A percentile compares a stretch with the other conserved stretches of the same genome.
These are phyloP conservation scores for Thinopyrum elongatum DNA, from an alignment of 176 grass and related monocot species.

Conservation along the genomic window DNA sequence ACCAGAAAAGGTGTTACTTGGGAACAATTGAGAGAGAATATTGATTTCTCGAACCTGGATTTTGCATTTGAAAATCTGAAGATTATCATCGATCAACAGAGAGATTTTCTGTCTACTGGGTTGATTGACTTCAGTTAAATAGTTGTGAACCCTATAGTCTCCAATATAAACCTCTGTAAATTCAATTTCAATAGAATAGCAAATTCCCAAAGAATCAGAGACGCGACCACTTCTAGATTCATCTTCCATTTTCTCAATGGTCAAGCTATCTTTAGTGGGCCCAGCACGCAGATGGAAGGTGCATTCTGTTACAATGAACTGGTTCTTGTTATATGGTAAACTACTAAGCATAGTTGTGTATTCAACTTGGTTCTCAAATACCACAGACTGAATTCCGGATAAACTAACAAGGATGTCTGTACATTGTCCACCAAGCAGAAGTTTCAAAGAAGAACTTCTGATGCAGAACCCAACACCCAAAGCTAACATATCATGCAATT, in stretches of 20 bases:
- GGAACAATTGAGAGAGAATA: slow-evolving; percentile 22
- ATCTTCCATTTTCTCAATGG: slow-evolving; percentile 15
- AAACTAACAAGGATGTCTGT: slow-evolving; percentile 45
- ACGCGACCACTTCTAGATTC: slow-evolving; percentile 13
- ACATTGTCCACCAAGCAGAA: slow-evolving; percentile 48
- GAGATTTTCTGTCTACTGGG: slow-evolving; percentile 42
- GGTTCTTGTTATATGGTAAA: slow-evolving; percentile 38
- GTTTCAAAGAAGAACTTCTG: slow-evolving; percentile 50
- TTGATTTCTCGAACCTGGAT: slow-evolving; percentile 43
- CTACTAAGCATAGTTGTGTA: slow-evolving; percentile 5
- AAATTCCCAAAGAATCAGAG: slow-evolving; percentile 28
- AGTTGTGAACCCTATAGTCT: slow-evolving; percentile 45
- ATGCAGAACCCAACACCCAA: slow-evolving; percentile 57
- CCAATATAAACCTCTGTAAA: slow-evolving; percentile 62
- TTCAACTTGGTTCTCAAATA: slow-evolving; percentile 45
- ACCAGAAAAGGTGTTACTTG: neutral
- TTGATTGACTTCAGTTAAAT: slow-evolving; percentile 42
- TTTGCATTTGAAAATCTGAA: slow-evolving; percentile 64
- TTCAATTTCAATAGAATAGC: slow-evolving; percentile 55
- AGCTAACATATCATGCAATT: slow-evolving; percentile 40
- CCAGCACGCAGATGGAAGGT: slow-evolving; percentile 43
- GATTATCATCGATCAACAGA: slow-evolving; percentile 44
- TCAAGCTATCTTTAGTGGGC: slow-evolving; percentile 24
- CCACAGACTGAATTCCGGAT: slow-evolving; percentile 49
- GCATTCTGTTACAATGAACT: slow-evolving; percentile 52